Conservation (phyloP, 2,329 filamentous ascomycete genomes). For the Scedosporium minutisporum region DNA sequence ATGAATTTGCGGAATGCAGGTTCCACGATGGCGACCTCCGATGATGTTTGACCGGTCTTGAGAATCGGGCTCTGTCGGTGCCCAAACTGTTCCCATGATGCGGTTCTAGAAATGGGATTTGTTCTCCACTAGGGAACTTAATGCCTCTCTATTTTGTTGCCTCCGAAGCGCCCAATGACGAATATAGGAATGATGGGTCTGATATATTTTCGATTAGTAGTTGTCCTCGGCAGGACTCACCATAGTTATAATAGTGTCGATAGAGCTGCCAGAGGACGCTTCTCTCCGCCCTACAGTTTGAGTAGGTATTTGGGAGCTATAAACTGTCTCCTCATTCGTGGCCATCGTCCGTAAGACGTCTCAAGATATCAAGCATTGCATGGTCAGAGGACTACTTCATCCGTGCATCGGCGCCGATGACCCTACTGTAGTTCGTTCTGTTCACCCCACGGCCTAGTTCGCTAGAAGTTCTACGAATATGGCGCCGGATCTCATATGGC, state of each 20-base stretch:
- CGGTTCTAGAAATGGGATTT: no score
- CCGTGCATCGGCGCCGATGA: slow-evolving; percentile 58
- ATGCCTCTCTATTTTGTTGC: no score
- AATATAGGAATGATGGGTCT: no score
- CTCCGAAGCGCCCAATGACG: no score
- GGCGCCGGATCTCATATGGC: slow-evolving; percentile 60
- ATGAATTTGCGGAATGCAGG: no score
- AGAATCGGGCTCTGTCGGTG: no score
- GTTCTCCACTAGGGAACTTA: no score
- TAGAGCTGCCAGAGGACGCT: background rate
- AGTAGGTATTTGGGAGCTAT: background rate
- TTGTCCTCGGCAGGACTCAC: background rate
- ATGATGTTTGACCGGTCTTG: no score
- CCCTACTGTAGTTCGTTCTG: slow-evolving; percentile 42
- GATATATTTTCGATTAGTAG: no score
- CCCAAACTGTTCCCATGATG: no score
- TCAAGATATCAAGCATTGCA: slow-evolving; percentile 49
- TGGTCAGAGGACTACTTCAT: slow-evolving; percentile 42
- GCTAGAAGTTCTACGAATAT: slow-evolving; percentile 55
- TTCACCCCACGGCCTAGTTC: slow-evolving; percentile 34
- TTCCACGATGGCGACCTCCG: no score
- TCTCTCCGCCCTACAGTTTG: background rate
- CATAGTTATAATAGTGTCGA: background rate
- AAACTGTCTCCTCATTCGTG: background rate
- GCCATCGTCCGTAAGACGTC: slow-evolving; percentile 29